These are phyloP conservation scores for Populus euphratica DNA, from an alignment of 345 rosid genomes.

Conservation along the genomic window DNA sequence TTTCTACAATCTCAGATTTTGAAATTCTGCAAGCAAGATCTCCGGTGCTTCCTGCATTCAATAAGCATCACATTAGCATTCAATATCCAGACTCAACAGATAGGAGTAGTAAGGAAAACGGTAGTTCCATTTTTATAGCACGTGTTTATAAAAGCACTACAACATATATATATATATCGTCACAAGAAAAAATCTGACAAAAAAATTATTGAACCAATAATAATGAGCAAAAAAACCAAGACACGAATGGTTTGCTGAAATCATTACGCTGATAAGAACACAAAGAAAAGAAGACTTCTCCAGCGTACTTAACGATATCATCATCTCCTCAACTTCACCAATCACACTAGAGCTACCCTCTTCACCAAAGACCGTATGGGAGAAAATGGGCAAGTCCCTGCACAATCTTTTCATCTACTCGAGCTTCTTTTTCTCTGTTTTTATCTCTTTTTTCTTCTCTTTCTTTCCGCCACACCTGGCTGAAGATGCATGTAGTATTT, in stretches of 20 bases:
- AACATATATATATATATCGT: too few relatives aligned
- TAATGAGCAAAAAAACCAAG: too few relatives aligned
- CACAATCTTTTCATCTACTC: slow-evolving; percentile 25
- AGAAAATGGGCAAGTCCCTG: slow-evolving; percentile 9
- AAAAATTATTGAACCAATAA: too few relatives aligned
- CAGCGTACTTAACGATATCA: slow-evolving; percentile 6
- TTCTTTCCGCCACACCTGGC: background rate
- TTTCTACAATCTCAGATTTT: too few relatives aligned
- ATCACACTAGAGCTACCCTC: background rate
- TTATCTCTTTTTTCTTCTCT: slow-evolving; percentile 15
- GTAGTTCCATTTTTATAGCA: too few relatives aligned
- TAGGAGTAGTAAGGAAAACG: too few relatives aligned
- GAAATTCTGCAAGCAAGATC: too few relatives aligned
- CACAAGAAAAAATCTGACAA: too few relatives aligned
- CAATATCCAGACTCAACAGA: too few relatives aligned
- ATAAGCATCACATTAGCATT: too few relatives aligned
- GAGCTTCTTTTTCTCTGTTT: slow-evolving; percentile 13
- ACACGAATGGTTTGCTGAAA: background rate
- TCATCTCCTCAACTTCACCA: slow-evolving; percentile 7
- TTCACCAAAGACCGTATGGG: background rate
- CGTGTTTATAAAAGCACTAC: too few relatives aligned
- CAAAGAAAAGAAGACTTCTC: background rate
- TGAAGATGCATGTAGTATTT: slow-evolving; percentile 2
- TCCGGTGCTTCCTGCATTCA: too few relatives aligned
- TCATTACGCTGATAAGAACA: background rate